Evolutionary conservation across 345 rosid species (phyloP), one percentile per base, ranked within the genome.

Genomic region (Cardamine occulta): DNA sequence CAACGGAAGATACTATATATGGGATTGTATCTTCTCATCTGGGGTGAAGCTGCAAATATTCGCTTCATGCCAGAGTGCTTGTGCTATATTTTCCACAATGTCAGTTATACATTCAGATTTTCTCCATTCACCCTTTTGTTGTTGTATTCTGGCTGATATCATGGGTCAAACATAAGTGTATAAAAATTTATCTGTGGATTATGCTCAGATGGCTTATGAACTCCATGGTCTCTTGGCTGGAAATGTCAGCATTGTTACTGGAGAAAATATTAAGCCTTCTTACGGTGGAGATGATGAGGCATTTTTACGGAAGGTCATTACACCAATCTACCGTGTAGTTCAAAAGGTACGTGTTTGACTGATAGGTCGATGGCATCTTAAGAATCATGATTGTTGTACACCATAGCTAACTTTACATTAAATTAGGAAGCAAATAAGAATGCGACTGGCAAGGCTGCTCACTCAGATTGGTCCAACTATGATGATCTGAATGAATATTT

Each of bases 221-320:
- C 97, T 95, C 77, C 97, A 92, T 74, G 97, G 97, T 72, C 88
- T 95, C 74, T 76, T 95, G 88, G 96, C 97, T 61, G 98, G 99
- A 80, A 95, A 95, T 82, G 96, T 95, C 73, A 90, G 99, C 81
- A 95, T 95, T 55, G 97, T 95, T 66, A 95, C 97, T 18, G 96
- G 99, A 78, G 99, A 95, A 85, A 95, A 92, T 81, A 95, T 92
- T 54, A 89, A 89, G 74, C 99, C 98, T 83, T 95, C 99, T 63
- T 95, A 92, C 70, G 99, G 97, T 60, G 98, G 98, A 47, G 98
- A 90, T 80, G 98, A 92, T 29, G 98, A 95, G 85, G 94, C 98
- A 42, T 90, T 90, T 81, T 81, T 95, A 77, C 83, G 93, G 74
- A 95, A 90, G 83, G 97, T 95, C 77, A 80, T 95, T 79, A 87